These are phyloP conservation scores for Gardenia jasminoides DNA, from an alignment of 257 asterid species.

Conservation along the genomic window DNA sequence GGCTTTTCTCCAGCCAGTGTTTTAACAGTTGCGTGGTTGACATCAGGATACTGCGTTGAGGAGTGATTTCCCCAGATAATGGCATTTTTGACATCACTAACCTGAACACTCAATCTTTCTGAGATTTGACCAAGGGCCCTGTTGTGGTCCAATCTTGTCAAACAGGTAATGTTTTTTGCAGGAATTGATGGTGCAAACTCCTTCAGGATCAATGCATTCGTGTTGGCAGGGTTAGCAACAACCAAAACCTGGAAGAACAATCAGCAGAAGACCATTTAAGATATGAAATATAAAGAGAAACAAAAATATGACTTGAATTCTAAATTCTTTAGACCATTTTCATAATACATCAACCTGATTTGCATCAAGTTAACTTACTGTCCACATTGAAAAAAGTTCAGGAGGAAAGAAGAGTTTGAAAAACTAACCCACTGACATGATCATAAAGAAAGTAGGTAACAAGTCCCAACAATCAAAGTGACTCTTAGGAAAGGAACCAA, in stretches of 20 bases:
- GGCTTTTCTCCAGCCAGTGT: conserved; percentile 79
- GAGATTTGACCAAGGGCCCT: conserved; percentile 97
- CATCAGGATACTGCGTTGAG: conserved; percentile 92
- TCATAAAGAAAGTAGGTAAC: not conserved
- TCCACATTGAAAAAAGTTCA: not conserved
- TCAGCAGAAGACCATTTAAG: not conserved
- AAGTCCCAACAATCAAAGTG: not conserved
- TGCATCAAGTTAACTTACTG: not conserved
- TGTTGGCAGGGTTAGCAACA: conserved; percentile 96
- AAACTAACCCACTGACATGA: not conserved
- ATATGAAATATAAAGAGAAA: not conserved
- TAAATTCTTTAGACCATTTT: not conserved
- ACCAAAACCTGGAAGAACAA: conserved; percentile 70
- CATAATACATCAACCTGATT: not conserved
- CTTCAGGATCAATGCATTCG: conserved; percentile 87
- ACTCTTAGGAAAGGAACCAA: not conserved
- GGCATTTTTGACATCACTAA: conserved; percentile 83
- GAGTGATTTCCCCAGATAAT: conserved; percentile 97
- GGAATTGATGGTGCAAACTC: conserved; percentile 94
- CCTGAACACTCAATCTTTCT: conserved; percentile 77
- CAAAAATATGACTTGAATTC: not conserved
- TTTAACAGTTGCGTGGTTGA: conserved; percentile 75
- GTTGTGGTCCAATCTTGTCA: conserved; percentile 95
- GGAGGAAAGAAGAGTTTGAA: too few relatives aligned
- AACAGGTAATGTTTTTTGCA: conserved; percentile 72